Evolutionary conservation across 2,329 filamentous ascomycete genomes (phyloP), one percentile per base, ranked within the genome.

Genomic region (Verticillium alfalfae): DNA sequence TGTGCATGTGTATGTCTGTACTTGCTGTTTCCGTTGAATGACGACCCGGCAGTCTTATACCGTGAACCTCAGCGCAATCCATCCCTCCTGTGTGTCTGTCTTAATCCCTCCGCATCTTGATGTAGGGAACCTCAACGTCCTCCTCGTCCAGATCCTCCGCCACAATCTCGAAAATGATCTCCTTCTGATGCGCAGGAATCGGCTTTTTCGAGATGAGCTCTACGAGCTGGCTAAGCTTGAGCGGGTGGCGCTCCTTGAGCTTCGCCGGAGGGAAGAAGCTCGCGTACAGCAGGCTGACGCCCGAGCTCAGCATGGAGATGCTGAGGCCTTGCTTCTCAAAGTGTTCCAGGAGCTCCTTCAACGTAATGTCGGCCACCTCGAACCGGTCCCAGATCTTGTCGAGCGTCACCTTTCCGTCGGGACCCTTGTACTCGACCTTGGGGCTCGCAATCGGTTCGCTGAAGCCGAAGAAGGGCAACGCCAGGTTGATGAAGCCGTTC

Each of bases 311-410:
- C 94, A 98, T 98, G 63, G 88, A 91, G 61, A 98, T 88, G 22
- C 80, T 87, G 60, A 99, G 80, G 1, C 95, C 95, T 72, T 89
- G 88, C 70, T 87, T 84, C 72, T 91, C 85, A 73, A 99, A 97
- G 70, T 91, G 79, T 61, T 91, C 87, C 34, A 98, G 76, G 70
- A 99, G 91, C 73, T 98, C 88, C 71, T 86, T 83, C 58, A 99
- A 81, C 2, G 93, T 94, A 58, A 97, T 86, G 72, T 99, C 87
- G 16, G 90, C 84, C 39, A 97, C 83, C 80, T 98, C 93, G 70
- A 98, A 98, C 45, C 95, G 90, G 76, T 98, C 95, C 95, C 95
- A 99, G 60, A 99, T 89, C 82, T 96, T 96, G 81, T 99, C 95
- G 69, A 99, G 88, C 31, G 84, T 87, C 18, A 96, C 91, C 68